Conservation (phyloP, 176 grass and related monocot genomes). For the Eleusine indica region DNA sequence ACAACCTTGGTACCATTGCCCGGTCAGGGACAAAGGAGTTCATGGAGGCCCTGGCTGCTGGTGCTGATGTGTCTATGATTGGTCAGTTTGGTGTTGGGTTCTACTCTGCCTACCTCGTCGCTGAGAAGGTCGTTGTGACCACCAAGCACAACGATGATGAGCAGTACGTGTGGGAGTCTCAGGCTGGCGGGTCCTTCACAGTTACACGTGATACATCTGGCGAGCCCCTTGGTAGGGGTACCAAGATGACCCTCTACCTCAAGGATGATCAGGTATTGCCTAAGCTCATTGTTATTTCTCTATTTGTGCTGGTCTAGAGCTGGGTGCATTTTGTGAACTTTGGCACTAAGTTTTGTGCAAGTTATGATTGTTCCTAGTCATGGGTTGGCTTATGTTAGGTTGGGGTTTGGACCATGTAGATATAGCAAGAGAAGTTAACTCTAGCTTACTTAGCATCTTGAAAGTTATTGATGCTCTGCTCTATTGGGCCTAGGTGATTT, state of each 20-base stretch:
- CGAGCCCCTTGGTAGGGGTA: constrained; percentile 82
- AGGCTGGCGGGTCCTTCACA: constrained; percentile 94
- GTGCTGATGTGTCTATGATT: constrained; percentile 99
- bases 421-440: background rate
- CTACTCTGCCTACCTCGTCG: constrained; percentile 94
- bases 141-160: constrained; percentile 96
- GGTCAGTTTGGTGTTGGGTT: constrained; percentile 97
- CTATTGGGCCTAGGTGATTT: background rate
- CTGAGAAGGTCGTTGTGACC: constrained; percentile 81
- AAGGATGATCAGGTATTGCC: constrained; percentile 95
- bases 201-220: constrained; percentile 83
- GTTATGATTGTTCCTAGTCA: background rate
- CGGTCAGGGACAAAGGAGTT: constrained; percentile 93
- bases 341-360: background rate
- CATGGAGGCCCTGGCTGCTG: constrained; percentile 94
- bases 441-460: background rate
- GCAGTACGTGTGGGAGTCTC: constrained; percentile 98
- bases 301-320: background rate
- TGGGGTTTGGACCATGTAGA: background rate
- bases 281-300: background rate
- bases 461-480: background rate
- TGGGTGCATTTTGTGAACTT: background rate
- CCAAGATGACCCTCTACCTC: constrained; percentile 90
- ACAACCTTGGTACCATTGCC: constrained; percentile 98
- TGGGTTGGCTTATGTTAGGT: background rate